phyloP scores from a whole-genome alignment of 2,329 filamentous ascomycete genomes.

The Metarhizium sp. region DNA sequence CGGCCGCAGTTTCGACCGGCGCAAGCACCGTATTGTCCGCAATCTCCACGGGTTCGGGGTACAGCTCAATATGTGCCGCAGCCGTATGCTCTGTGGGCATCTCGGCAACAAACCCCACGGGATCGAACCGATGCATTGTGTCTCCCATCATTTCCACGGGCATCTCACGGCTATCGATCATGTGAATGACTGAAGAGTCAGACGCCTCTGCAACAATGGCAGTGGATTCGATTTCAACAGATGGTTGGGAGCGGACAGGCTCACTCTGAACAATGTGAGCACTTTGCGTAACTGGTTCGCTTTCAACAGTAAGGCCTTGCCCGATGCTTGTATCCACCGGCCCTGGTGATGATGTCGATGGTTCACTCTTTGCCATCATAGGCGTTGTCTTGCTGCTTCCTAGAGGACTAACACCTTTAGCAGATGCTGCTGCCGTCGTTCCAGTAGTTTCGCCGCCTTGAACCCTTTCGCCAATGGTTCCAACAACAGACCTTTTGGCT shows the following conservation, averaged over 20 bases:
- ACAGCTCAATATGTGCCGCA: slow-evolving; percentile 28
- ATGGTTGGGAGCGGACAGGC: slow-evolving; percentile 7
- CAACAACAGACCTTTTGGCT: slow-evolving; percentile 10
- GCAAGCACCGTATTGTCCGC: slow-evolving; percentile 27
- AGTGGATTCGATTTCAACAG: not conserved
- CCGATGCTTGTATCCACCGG: not conserved
- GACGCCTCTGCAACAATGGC: slow-evolving; percentile 1
- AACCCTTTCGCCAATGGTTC: slow-evolving; percentile 11
- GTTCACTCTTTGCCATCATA: slow-evolving; percentile 12
- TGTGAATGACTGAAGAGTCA: slow-evolving; percentile 13
- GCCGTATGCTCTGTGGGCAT: slow-evolving; percentile 35
- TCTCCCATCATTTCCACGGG: slow-evolving; percentile 15
- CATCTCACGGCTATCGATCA: slow-evolving; percentile 25
- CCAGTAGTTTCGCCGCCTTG: slow-evolving; percentile 2
- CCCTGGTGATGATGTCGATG: not conserved
- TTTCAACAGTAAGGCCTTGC: not conserved
- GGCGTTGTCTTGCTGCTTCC: slow-evolving; percentile 21
- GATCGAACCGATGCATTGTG: slow-evolving; percentile 20
- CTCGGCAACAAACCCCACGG: slow-evolving; percentile 37
- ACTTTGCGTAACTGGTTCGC: not conserved
- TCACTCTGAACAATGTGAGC: not conserved
- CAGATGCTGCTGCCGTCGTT: not conserved
- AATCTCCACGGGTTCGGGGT: slow-evolving; percentile 37
- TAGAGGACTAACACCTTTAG: slow-evolving; percentile 19
- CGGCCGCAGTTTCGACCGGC: slow-evolving; percentile 22